Evolutionary conservation across 345 rosid genomes (phyloP), one percentile per base, ranked within the genome.

Genomic region (Hibiscus syriacus): DNA sequence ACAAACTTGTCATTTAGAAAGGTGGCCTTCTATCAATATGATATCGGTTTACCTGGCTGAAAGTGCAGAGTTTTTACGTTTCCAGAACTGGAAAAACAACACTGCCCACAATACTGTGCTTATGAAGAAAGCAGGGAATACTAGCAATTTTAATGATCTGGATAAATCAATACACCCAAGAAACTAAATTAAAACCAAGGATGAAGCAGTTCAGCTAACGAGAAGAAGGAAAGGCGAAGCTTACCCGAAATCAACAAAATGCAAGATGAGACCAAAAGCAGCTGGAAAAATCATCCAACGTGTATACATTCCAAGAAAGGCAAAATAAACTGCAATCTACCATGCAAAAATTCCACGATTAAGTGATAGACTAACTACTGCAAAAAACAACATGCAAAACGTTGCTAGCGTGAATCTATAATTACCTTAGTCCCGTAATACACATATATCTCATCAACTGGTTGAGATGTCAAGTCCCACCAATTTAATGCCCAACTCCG

Each of bases 51-150:
- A 87, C 97, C 96, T 86, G 67, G 89, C 87, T 49, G 91, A 67
- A 69, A 93, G 83, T 38, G 97, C 88, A 3, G 87, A 73, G 29
- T 90, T 93, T 81, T 89, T 90, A 65, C 97, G 92, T 79, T 90
- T 93, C 98, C 98, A 90, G 74, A 89, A 93, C 82, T 93, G 96
- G 78, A 90, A 87, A 85, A 93, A 87, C 81, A 90, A 73, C 66
- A 86, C 92, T 16, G 92, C 88, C 98, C 97, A 90, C 65, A 93
- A 73, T 55, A 83, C 81, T 79, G 80, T 76, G 74, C 84, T 73
- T 22, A 85, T 64, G 70, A 93, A 89, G 89, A 88, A 90, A 29
- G 77, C 45, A 4, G 97, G 98, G 59, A 89, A 93, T 56, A 79
- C 87, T 72, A 87, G 78, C 29, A 83, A 79, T 76, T 93, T 87